Conservation (phyloP, 768 basidiomycete genomes). For the Panus rudis region DNA sequence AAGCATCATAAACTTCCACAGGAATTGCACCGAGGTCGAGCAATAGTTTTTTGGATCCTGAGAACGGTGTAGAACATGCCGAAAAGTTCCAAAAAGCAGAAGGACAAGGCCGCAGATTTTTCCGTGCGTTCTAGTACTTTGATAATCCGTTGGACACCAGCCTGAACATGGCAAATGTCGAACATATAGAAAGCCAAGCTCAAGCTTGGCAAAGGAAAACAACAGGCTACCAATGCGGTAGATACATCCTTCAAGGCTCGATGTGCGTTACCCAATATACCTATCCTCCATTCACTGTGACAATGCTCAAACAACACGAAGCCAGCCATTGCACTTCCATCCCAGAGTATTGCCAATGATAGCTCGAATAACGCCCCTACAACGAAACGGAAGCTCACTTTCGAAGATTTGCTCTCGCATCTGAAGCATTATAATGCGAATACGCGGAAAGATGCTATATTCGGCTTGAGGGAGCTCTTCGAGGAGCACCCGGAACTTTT, state of each 20-base stretch:
- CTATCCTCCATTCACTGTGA: not conserved
- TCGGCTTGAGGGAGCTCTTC: slow-evolving; percentile 67
- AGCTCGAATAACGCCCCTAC: slow-evolving; percentile 54
- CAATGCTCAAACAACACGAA: slow-evolving; percentile 9
- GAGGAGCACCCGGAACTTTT: slow-evolving; percentile 53
- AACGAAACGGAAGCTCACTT: slow-evolving; percentile 68
- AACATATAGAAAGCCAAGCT: slow-evolving; percentile 80
- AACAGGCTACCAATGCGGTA: slow-evolving; percentile 72
- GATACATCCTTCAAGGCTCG: slow-evolving; percentile 96
- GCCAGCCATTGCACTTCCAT: slow-evolving; percentile 82
- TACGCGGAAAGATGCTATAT: slow-evolving; percentile 72
- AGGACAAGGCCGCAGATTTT: slow-evolving; percentile 85
- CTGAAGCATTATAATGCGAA: slow-evolving; percentile 78
- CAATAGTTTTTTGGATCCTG: not conserved
- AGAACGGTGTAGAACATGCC: slow-evolving; percentile 50
- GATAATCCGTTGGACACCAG: not conserved
- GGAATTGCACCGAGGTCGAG: not conserved
- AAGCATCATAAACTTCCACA: no score
- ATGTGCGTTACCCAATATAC: slow-evolving; percentile 62
- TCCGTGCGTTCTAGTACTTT: slow-evolving; percentile 37
- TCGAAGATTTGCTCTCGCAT: slow-evolving; percentile 71
- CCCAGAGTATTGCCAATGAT: slow-evolving; percentile 65
- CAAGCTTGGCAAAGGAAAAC: slow-evolving; percentile 94
- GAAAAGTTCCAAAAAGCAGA: slow-evolving; percentile 81
- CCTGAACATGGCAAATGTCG: not conserved